phyloP scores from a whole-genome alignment of 2,329 filamentous ascomycete species.

The Calonectria fujianensis region DNA sequence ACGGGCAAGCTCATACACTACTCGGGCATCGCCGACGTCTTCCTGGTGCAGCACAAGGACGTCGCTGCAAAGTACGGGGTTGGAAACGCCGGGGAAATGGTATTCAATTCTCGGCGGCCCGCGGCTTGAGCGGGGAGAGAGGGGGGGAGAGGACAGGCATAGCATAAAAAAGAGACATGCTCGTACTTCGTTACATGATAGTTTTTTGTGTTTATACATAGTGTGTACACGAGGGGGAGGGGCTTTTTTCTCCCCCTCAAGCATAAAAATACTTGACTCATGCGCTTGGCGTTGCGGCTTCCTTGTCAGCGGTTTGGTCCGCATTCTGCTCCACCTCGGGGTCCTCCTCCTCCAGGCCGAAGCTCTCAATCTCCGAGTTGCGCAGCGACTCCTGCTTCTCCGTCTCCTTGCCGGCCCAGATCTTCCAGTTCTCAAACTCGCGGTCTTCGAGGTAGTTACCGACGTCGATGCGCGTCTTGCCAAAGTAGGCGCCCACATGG shows the following conservation, averaged over 20 bases:
- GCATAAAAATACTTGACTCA: slow-evolving; percentile 43
- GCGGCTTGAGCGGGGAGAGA: slow-evolving; percentile 14
- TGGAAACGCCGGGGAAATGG: slow-evolving; percentile 62
- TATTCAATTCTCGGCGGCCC: slow-evolving; percentile 61
- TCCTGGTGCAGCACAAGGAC: slow-evolving; percentile 87
- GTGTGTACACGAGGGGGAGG: slow-evolving; percentile 45
- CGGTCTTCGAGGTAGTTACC: slow-evolving; percentile 88
- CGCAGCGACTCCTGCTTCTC: slow-evolving; percentile 63
- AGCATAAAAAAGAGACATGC: not conserved
- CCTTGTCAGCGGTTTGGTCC: slow-evolving; percentile 39
- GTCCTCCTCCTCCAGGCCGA: slow-evolving; percentile 61
- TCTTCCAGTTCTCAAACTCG: slow-evolving; percentile 89
- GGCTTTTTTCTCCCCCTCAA: not conserved
- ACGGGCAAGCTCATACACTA: slow-evolving; percentile 85
- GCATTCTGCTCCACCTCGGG: slow-evolving; percentile 54
- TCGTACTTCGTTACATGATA: slow-evolving; percentile 45
- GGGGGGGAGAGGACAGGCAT: not conserved
- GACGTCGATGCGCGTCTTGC: slow-evolving; percentile 83
- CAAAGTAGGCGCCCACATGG: slow-evolving; percentile 91
- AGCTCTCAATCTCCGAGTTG: slow-evolving; percentile 65
- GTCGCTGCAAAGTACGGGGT: slow-evolving; percentile 71
- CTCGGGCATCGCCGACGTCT: slow-evolving; percentile 80
- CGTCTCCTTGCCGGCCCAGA: slow-evolving; percentile 78
- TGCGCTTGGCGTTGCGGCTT: slow-evolving; percentile 36
- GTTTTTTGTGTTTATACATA: slow-evolving; percentile 45